Conservation (phyloP, 306 rosid species). For the Malus orientalis region DNA sequence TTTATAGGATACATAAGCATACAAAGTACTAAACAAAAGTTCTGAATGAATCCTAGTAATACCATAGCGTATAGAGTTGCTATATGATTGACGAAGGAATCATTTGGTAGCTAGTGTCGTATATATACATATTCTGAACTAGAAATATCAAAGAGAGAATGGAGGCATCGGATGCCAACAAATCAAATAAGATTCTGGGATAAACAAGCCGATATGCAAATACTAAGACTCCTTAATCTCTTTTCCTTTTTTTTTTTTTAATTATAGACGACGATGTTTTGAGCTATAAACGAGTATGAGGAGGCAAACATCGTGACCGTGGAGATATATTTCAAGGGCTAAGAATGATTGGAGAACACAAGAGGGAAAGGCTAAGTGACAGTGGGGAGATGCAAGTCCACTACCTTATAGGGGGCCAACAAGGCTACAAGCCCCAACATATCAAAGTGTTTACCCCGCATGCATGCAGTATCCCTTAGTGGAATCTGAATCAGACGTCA, state of each 20-base stretch:
- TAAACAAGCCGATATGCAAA: neutral
- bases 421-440: neutral
- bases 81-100: neutral
- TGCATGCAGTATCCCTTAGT: conserved; percentile 6
- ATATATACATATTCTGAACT: too few relatives aligned
- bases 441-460: conserved; percentile 1
- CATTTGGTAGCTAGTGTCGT: neutral
- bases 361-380: too few relatives aligned
- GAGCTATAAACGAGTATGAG: too few relatives aligned
- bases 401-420: neutral
- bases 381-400: too few relatives aligned
- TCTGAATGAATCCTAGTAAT: neutral
- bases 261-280: too few relatives aligned
- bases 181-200: conserved; percentile 11
- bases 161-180: conserved; percentile 20
- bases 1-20: neutral
- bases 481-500: conserved; percentile 41
- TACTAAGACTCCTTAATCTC: too few relatives aligned
- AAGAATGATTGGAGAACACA: too few relatives aligned
- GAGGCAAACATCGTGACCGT: too few relatives aligned
- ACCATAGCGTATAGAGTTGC: neutral
- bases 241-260: too few relatives aligned
- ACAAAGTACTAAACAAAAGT: neutral
- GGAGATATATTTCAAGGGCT: too few relatives aligned
- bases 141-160: neutral